Conservation (phyloP, 2,329 filamentous ascomycete genomes). For the Pseudonectria foliicola region DNA sequence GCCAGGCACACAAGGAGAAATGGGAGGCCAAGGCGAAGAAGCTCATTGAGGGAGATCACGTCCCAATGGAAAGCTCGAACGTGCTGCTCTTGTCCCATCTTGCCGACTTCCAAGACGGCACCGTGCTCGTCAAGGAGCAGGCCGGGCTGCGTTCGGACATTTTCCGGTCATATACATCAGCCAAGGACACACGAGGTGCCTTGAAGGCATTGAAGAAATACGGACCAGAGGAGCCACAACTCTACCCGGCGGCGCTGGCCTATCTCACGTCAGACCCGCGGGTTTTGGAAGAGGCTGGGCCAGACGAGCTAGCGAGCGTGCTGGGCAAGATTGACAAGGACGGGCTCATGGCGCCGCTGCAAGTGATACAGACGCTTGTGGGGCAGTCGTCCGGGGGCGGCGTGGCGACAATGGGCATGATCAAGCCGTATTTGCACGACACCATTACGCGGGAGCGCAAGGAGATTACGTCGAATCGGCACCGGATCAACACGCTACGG, state of each 20-base stretch:
- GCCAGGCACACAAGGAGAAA: conserved; percentile 56
- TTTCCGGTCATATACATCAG: conserved; percentile 89
- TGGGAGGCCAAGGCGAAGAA: conserved; percentile 91
- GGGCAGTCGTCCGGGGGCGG: conserved; percentile 41
- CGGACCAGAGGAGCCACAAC: conserved; percentile 78
- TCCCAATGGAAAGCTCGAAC: conserved; percentile 89
- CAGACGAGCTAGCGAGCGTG: conserved; percentile 71
- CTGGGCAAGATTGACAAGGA: conserved; percentile 83
- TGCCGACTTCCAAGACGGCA: conserved; percentile 83
- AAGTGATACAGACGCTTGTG: conserved; percentile 90
- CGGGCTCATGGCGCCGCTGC: conserved; percentile 87
- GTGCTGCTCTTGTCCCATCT: conserved; percentile 88
- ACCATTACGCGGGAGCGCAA: conserved; percentile 84
- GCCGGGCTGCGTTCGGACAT: conserved; percentile 90
- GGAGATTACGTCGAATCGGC: conserved; percentile 74
- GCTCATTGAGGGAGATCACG: conserved; percentile 72
- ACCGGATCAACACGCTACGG: conserved; percentile 76
- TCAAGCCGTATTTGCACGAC: conserved; percentile 83
- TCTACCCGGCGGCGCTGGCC: conserved; percentile 85
- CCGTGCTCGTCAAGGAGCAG: conserved; percentile 87
- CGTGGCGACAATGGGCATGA: conserved; percentile 94
- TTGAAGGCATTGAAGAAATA: conserved; percentile 89
- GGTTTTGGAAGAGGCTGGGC: conserved; percentile 77
- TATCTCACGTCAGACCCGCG: conserved; percentile 85
- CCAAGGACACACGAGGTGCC: conserved; percentile 83